Evolutionary conservation across 768 basidiomycete genomes (phyloP), one percentile per base, ranked within the genome.

Genomic region (Tylopilus balloui): DNA sequence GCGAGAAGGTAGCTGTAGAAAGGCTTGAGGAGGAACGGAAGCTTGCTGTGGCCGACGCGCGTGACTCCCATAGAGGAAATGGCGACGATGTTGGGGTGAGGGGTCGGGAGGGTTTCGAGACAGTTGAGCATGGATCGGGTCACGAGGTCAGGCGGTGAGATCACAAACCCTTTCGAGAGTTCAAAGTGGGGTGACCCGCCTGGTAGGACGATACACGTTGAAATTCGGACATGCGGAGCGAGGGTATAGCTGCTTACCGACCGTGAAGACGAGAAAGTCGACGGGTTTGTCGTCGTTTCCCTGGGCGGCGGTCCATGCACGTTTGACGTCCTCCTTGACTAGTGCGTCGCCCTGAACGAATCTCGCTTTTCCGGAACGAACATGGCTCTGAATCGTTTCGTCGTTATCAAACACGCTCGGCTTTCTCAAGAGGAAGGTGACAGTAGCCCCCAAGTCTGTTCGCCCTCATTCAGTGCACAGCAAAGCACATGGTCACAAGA

Each of bases 341-440:
- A 81, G 69, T 0, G 80, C 84, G 53, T 88, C 83, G 6, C 86
- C 86, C 51, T 79, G 71, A 10, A 83, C 57, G 8, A 86, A 64
- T 11, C 64, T 72, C 2, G 78, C 86, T 45, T 73, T 73, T 5
- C 81, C 82, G 0, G 70, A 57, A 40, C 70, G 61, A 41, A 86
- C 57, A 59, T 78, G 75, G 10, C 53, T 50, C 54, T 85, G 77
- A n/a, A 88, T 76, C 2, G 53, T 56, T 20, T 69, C 67, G 54
- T 87, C 78, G 7, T 65, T 53, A 37, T 84, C 80, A 53, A 87
- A 86, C 4, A 72, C 70, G 9, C 66, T 52, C 0, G 75, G 66
- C 15, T 69, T 72, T 25, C 86, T 78, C 29, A 87, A 71, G 12
- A 86, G 71, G 56, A 83, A 86, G 0, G 83, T 83, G 0, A 86